A percentile compares a stretch with the other conserved stretches of the same genome.
Conservation (phyloP, 2,329 filamentous ascomycete genomes). For the Cladosporium sp. region DNA sequence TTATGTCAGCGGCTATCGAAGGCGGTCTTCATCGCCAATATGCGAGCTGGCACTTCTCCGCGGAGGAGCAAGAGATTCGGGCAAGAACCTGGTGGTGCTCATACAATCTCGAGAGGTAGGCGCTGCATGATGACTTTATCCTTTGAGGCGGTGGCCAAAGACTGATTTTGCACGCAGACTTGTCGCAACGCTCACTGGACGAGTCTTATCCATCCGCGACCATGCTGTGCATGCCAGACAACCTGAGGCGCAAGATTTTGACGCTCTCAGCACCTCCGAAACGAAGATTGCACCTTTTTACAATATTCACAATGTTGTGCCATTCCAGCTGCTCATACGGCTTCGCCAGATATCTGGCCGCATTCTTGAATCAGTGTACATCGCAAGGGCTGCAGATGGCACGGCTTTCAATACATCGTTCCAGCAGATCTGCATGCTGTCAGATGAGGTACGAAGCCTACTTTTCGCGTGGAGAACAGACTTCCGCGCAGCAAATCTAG, state of each 20-base stretch:
- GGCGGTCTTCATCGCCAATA: background rate
- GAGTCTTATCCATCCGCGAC: background rate
- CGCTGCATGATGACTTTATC: background rate
- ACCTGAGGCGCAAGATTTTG: background rate
- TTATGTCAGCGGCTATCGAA: background rate
- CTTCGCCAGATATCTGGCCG: background rate
- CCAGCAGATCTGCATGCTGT: background rate
- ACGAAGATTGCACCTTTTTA: background rate
- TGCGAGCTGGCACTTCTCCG: slow-evolving; percentile 1
- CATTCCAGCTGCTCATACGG: background rate
- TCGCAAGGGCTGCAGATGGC: background rate
- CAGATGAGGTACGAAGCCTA: background rate
- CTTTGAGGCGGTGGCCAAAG: background rate
- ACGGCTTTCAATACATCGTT: background rate
- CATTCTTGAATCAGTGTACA: background rate
- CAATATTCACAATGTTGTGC: background rate
- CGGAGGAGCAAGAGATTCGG: background rate
- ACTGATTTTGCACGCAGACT: background rate
- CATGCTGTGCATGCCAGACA: background rate
- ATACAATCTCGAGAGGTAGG: background rate
- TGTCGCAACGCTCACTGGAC: background rate
- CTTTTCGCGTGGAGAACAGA: background rate
- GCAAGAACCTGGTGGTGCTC: background rate
- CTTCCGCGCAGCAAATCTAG: background rate
- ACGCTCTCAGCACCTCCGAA: background rate